phyloP scores from a whole-genome alignment of 345 rosid species.

The Nephelium lappaceum region DNA sequence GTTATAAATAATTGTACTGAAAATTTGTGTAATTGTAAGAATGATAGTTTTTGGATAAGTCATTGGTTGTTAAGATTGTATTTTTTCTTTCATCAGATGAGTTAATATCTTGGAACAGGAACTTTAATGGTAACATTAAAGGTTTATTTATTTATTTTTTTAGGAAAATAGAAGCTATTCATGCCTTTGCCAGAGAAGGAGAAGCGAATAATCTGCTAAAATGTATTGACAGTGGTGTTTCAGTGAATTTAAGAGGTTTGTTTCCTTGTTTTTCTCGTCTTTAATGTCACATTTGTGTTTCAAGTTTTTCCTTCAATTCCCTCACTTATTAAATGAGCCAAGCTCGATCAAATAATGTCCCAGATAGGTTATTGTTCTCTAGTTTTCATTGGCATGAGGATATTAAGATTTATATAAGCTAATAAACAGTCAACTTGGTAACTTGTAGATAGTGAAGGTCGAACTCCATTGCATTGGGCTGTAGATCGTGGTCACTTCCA shows the following conservation, averaged over 20 bases:
- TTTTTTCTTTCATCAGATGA: not conserved
- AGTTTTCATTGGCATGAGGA: not conserved
- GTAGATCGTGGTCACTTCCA: constrained; percentile 82
- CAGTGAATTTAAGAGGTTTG: constrained; percentile 68
- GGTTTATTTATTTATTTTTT: constrained; percentile 8
- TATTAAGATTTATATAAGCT: not conserved
- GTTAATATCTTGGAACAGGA: not conserved
- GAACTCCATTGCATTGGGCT: constrained; percentile 97
- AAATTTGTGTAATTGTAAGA: not conserved
- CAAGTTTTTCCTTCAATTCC: not conserved
- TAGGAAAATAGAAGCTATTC: constrained; percentile 94
- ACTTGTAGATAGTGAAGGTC: constrained; percentile 73
- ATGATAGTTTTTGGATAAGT: not conserved
- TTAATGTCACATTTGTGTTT: not conserved
- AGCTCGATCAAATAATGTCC: not conserved
- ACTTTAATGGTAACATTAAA: constrained; percentile 8
- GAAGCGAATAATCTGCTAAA: constrained; percentile 67
- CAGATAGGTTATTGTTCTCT: not conserved
- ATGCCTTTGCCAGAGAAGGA: constrained; percentile 92
- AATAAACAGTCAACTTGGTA: constrained; percentile 13
- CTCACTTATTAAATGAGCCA: constrained; percentile 4
- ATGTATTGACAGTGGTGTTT: constrained; percentile 71
- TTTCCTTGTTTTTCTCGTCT: not conserved
- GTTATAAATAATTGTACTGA: not conserved
- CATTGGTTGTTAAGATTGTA: not conserved